Evolutionary conservation across 305 asterid species (phyloP).

Genomic region (Plantago rigida): DNA sequence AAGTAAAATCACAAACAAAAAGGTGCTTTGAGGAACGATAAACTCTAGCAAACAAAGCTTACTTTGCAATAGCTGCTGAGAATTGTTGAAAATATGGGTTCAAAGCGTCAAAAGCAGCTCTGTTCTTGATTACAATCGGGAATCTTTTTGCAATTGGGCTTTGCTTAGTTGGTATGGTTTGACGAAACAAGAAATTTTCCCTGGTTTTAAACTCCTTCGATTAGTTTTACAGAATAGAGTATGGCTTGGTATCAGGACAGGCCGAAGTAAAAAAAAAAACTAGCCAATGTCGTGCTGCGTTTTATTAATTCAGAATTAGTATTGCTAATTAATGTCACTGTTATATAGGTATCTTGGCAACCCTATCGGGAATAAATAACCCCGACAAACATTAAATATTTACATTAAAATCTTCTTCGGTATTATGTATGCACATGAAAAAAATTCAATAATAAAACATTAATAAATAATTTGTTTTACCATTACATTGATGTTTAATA

Average conservation of each 20-base stretch:
- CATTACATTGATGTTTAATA: no score
- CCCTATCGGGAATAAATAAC: no score
- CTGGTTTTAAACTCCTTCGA: slow-evolving; percentile 5
- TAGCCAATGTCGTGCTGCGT: background rate
- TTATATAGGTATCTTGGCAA: no score
- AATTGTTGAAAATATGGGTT: background rate
- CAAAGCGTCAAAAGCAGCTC: slow-evolving; percentile 21
- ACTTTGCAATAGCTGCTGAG: no score
- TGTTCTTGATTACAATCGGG: slow-evolving; percentile 1
- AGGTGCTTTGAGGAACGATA: no score
- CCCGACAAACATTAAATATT: no score
- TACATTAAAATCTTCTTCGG: no score
- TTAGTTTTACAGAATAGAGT: slow-evolving; percentile 15
- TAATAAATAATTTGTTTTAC: no score
- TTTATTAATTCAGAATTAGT: background rate
- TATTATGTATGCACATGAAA: no score
- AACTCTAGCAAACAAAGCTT: no score
- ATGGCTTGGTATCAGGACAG: slow-evolving; percentile 21
- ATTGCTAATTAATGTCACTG: background rate
- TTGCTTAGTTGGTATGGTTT: slow-evolving; percentile 9
- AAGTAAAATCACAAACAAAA: slow-evolving; percentile 16
- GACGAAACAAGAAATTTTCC: background rate
- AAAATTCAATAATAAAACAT: no score
- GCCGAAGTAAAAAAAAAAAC: slow-evolving; percentile 33
- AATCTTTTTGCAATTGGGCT: slow-evolving; percentile 3